phyloP scores from a whole-genome alignment of 495 filamentous ascomycete genomes.

The Clavariopsis aquatica region DNA sequence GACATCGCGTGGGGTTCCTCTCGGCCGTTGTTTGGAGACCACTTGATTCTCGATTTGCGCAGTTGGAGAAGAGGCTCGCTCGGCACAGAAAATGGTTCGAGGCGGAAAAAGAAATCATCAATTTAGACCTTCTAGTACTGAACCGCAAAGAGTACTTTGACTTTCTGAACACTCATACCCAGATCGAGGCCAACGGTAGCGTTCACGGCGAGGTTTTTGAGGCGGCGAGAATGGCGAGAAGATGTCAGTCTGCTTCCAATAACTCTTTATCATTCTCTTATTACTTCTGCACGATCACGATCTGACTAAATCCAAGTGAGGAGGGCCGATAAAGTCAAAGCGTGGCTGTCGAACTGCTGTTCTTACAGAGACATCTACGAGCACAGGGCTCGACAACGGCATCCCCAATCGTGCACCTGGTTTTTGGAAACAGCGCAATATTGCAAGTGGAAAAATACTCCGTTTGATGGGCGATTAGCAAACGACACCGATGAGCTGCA shows the following conservation, averaged over 20 bases:
- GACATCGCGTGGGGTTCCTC: conserved; percentile 14
- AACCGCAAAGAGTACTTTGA: conserved; percentile 21
- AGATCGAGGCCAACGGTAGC: conserved; percentile 1
- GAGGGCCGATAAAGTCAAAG: conserved; percentile 27
- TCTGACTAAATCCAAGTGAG: conserved; percentile 3
- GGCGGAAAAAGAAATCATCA: conserved; percentile 7
- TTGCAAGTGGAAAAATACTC: conserved; percentile 28
- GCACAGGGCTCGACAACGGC: conserved; percentile 14
- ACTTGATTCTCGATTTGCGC: conserved; percentile 27
- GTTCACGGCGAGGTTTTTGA: conserved; percentile 4
- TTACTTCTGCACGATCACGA: neutral
- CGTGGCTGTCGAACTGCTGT: conserved; percentile 16
- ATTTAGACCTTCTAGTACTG: conserved; percentile 12
- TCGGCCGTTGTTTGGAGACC: conserved; percentile 23
- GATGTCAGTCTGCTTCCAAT: conserved; percentile 10
- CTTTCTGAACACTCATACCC: conserved; percentile 13
- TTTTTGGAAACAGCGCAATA: conserved; percentile 19
- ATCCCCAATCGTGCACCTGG: conserved; percentile 24
- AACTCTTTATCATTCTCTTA: neutral
- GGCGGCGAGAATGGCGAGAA: conserved; percentile 18
- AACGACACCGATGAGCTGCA: conserved; percentile 14
- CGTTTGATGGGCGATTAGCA: conserved; percentile 13
- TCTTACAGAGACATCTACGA: conserved; percentile 20
- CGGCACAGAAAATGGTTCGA: conserved; percentile 30
- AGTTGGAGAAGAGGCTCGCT: conserved; percentile 17